A percentile compares a stretch with the other conserved stretches of the same genome.
phyloP scores from a whole-genome alignment of 2,329 filamentous ascomycete species.

The Sphaerulina populicola region DNA sequence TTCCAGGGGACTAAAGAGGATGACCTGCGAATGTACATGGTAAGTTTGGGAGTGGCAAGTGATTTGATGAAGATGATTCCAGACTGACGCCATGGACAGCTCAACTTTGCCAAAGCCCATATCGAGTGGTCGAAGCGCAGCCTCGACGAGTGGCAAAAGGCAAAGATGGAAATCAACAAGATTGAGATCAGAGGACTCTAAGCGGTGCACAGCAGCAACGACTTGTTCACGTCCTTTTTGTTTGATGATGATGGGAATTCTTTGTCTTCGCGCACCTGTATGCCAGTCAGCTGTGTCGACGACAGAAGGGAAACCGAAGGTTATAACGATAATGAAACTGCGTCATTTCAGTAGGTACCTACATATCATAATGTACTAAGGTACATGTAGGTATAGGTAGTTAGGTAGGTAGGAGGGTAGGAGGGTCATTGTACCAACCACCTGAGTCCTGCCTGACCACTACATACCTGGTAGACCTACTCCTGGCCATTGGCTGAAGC shows the following conservation, averaged over 20 bases:
- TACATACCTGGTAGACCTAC: no score
- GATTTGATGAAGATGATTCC: no score
- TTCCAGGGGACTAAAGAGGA: conserved; percentile 96
- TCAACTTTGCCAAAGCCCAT: conserved; percentile 85
- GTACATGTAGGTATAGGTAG: no score
- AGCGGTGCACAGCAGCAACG: background rate
- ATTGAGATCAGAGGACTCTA: conserved; percentile 50
- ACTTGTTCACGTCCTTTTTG: background rate
- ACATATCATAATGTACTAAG: no score
- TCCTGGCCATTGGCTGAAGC: no score
- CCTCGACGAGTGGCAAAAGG: conserved; percentile 87
- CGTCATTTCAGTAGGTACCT: no score
- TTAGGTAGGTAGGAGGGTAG: no score
- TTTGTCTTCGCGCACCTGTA: background rate
- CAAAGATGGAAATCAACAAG: conserved; percentile 76
- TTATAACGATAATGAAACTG: background rate
- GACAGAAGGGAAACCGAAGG: background rate
- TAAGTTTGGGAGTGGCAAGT: conserved; percentile 41
- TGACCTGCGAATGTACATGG: conserved; percentile 90
- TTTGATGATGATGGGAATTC: background rate
- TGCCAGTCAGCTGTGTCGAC: background rate
- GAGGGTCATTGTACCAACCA: no score
- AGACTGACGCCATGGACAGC: conserved; percentile 44
- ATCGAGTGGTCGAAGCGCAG: conserved; percentile 91
- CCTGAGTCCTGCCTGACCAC: no score